A percentile compares a stretch with the other conserved stretches of the same genome.
These are phyloP conservation scores for Solanum phureja DNA, from an alignment of 257 asterid genomes.

Conservation along the genomic window DNA sequence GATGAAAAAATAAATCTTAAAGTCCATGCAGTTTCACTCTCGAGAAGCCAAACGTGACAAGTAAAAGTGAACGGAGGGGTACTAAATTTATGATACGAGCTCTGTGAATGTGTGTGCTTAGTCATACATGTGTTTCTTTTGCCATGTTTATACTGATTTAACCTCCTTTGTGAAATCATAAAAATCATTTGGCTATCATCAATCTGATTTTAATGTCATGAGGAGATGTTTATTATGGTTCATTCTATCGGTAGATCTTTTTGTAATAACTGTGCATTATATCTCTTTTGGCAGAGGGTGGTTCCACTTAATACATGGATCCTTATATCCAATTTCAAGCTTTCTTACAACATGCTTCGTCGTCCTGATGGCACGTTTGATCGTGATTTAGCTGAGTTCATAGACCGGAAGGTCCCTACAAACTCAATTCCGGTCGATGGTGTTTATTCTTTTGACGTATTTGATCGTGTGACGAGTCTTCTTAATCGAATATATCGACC, in stretches of 20 bases:
- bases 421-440: constrained; percentile 63
- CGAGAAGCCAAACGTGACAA: not conserved
- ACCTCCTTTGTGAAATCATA: not conserved
- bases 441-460: constrained; percentile 63
- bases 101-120: not conserved
- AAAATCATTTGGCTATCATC: not conserved
- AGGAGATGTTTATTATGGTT: no score
- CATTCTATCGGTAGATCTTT: not conserved
- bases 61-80: not conserved
- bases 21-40: not conserved
- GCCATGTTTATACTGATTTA: not conserved
- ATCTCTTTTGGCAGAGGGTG: constrained; percentile 37
- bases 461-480: constrained; percentile 59
- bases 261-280: not conserved
- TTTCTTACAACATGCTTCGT: constrained; percentile 68
- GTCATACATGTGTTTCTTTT: not conserved
- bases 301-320: constrained; percentile 90
- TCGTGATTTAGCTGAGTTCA: constrained; percentile 62
- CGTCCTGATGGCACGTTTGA: constrained; percentile 85
- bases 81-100: constrained; percentile 6
- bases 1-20: not conserved
- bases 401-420: constrained; percentile 72
- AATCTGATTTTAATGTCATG: no score
- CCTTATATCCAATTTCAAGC: constrained; percentile 78
- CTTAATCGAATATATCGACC: constrained; percentile 52